Evolutionary conservation across 2,329 filamentous ascomycete genomes (phyloP).

Genomic region (Fusarium sp.): DNA sequence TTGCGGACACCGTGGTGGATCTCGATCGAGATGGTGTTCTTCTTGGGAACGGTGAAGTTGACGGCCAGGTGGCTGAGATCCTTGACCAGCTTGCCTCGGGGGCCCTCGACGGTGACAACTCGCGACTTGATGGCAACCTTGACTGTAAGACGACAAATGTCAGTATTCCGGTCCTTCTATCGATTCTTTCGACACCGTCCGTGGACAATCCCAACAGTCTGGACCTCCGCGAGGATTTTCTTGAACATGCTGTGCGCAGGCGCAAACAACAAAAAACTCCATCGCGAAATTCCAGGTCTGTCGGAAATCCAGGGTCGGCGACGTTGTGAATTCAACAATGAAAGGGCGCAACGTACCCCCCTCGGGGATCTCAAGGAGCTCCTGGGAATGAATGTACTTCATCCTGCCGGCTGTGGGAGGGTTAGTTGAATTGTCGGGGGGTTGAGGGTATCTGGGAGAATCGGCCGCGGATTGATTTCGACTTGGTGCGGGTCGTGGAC

Average conservation of each 20-base stretch:
- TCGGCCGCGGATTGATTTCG: constrained; percentile 51
- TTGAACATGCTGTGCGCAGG: constrained; percentile 25
- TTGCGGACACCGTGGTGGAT: constrained; percentile 99
- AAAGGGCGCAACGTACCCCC: constrained; percentile 78
- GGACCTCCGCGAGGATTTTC: constrained; percentile 15
- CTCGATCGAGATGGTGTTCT: constrained; percentile 92
- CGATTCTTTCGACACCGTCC: constrained; percentile 13
- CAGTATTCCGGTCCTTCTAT: constrained; percentile 39
- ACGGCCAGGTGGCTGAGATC: constrained; percentile 96
- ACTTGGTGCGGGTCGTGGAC: constrained; percentile 29
- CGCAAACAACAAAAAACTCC: constrained; percentile 10
- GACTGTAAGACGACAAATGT: constrained; percentile 69
- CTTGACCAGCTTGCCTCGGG: constrained; percentile 97
- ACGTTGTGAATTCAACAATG: background rate
- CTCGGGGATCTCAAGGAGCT: constrained; percentile 95
- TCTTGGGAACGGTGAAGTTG: constrained; percentile 90
- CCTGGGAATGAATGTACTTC: constrained; percentile 99
- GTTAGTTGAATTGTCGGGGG: constrained; percentile 53
- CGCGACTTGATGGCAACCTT: constrained; percentile 98
- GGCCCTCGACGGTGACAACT: constrained; percentile 96
- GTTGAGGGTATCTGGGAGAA: constrained; percentile 55
- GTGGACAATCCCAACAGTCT: constrained; percentile 5
- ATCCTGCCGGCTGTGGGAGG: constrained; percentile 78
- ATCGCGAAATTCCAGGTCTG: constrained; percentile 28
- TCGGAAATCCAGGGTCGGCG: constrained; percentile 8